Evolutionary conservation across 1,139 yeast genomes (phyloP), one percentile per base, ranked within the genome.

Genomic region (Zygosaccharomyces pseudobailii): DNA sequence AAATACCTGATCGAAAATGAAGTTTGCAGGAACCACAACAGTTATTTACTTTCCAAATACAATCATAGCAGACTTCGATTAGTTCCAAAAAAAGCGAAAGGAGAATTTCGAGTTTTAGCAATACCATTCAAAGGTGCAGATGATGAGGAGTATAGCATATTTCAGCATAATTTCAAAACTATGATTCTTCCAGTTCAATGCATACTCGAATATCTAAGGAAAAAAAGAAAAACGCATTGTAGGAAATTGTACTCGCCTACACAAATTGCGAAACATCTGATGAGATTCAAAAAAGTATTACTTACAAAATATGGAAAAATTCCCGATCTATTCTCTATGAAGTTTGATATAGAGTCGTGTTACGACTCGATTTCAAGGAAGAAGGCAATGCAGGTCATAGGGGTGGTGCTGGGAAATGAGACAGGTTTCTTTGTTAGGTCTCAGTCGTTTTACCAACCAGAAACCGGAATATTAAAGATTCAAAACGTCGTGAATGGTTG

Each of bases 321-420:
- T 0, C 80, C 80, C 0, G 48, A 57, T 8, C 57, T 84, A 1
- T 77, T 71, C 58, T 75, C 78, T 36, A 71, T 84, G 31, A 87
- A 87, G 56, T 85, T 88, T 60, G 98, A 92, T 62, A 80, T 87
- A 59, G 74, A 75, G 48, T 76, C 82, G 13, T 89, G 97, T 49
- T 92, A 83, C 61, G 97, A 92, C 58, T 78, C 82, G 3, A 71
- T 90, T 19, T 83, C 88, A 5, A 79, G 78, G 39, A 58, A 61
- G 0, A 70, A 71, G 47, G 75, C 84, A 1, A 52, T 72, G 3
- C 57, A 66, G 3, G 49, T 62, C 3, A 35, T 71, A 0, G 37
- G 48, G 0, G 21, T 46, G 2, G 42, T 57, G 17, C 37, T 69
- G 2, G 32, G 46, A 6, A 36, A 47, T 19, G 56, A 57, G 32